Conservation (phyloP, 768 basidiomycete genomes). For the Cystobasidium tubakii region DNA sequence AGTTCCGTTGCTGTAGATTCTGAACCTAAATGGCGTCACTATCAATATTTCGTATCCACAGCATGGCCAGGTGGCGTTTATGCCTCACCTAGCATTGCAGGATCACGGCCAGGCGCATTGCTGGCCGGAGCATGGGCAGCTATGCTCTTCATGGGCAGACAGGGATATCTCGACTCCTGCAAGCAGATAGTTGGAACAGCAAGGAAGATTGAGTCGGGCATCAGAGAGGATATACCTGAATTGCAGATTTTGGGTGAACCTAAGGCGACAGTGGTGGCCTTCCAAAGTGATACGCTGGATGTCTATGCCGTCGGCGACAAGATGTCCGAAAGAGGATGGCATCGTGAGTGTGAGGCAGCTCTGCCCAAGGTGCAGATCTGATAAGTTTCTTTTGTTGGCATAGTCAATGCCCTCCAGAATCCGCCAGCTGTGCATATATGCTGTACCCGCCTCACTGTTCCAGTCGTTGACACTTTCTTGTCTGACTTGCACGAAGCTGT, state of each 20-base stretch:
- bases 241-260: conserved; percentile 85
- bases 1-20: neutral
- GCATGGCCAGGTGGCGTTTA: conserved; percentile 69
- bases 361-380: neutral
- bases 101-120: conserved; percentile 75
- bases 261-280: conserved; percentile 82
- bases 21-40: conserved; percentile 33
- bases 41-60: conserved; percentile 44
- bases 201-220: conserved; percentile 62
- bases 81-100: conserved; percentile 79
- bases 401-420: conserved; percentile 67
- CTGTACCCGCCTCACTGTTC: conserved; percentile 78
- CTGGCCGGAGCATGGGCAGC: conserved; percentile 96
- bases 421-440: conserved; percentile 88
- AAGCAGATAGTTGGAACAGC: conserved; percentile 70
- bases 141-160: conserved; percentile 82
- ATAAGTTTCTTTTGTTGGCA: neutral
- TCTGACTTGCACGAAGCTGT: conserved; percentile 76
- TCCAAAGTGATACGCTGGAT: conserved; percentile 64
- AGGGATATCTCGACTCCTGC: conserved; percentile 83
- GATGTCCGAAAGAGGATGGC: conserved; percentile 83
- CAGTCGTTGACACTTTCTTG: conserved; percentile 68
- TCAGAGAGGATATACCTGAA: conserved; percentile 66
- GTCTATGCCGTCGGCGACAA: conserved; percentile 83
- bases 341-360: conserved; percentile 53